These are phyloP conservation scores for Paramecium primaurelia DNA, from an alignment of 73 alveolate genomes.

Conservation along the genomic window DNA sequence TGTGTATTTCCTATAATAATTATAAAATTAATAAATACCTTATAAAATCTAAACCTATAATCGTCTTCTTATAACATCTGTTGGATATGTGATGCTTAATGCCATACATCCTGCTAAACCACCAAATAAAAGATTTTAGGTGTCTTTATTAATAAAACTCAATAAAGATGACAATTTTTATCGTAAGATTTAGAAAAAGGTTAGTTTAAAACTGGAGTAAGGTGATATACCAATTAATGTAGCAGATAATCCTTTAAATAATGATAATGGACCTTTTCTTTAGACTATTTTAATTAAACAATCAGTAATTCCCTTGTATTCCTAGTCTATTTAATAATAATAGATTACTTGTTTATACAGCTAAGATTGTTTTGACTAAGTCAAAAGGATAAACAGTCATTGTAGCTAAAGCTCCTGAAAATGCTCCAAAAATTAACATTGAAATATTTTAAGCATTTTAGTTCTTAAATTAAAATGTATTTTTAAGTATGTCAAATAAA, in stretches of 20 bases:
- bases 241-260: slow-evolving; percentile 52
- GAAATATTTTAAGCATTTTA: neutral
- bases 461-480: neutral
- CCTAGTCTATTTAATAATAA: neutral
- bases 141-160: neutral
- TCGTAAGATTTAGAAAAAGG: slow-evolving; percentile 21
- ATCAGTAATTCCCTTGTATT: neutral
- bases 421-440: slow-evolving; percentile 34
- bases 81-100: slow-evolving; percentile 53
- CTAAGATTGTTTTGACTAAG: slow-evolving; percentile 49
- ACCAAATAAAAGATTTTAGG: slow-evolving; percentile 10
- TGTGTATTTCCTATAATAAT: neutral
- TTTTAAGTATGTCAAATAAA: slow-evolving; percentile 36
- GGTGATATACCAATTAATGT: slow-evolving; percentile 54
- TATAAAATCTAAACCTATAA: slow-evolving; percentile 3
- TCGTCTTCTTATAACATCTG: slow-evolving; percentile 54
- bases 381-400: slow-evolving; percentile 53
- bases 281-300: neutral
- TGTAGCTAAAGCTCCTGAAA: slow-evolving; percentile 44
- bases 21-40: neutral
- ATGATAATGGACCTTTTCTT: slow-evolving; percentile 5
- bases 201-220: slow-evolving; percentile 44
- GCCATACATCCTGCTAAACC: slow-evolving; percentile 62
- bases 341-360: slow-evolving; percentile 8
- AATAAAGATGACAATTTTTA: neutral